phyloP scores from a whole-genome alignment of 805 yeast genomes.

The Dipodascopsis uninucleata region DNA sequence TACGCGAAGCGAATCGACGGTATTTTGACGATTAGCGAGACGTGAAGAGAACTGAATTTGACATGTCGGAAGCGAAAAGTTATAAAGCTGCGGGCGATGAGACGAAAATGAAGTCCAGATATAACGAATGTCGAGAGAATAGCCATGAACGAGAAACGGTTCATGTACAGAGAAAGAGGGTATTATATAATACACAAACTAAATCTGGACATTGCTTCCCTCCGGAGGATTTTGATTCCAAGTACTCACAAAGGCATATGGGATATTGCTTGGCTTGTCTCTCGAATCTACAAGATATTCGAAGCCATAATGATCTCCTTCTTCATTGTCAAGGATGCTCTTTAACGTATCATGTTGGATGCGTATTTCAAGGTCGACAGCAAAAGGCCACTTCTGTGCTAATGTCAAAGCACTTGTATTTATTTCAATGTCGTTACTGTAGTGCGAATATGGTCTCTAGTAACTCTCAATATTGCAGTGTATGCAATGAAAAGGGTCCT shows the following conservation, averaged over 20 bases:
- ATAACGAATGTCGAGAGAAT: too few relatives aligned
- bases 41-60: too few relatives aligned
- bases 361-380: neutral
- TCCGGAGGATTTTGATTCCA: slow-evolving; percentile 2
- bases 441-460: neutral
- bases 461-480: slow-evolving; percentile 12
- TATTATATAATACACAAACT: too few relatives aligned
- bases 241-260: slow-evolving; percentile 13
- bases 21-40: too few relatives aligned
- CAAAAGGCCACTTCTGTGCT: neutral
- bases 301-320: slow-evolving; percentile 3
- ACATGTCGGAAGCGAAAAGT: too few relatives aligned
- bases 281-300: slow-evolving; percentile 4
- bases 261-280: slow-evolving; percentile 10
- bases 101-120: too few relatives aligned
- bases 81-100: too few relatives aligned
- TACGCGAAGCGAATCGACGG: too few relatives aligned
- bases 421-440: slow-evolving; percentile 16
- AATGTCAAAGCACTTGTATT: slow-evolving; percentile 5
- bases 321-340: slow-evolving; percentile 25
- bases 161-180: too few relatives aligned
- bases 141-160: too few relatives aligned
- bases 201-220: too few relatives aligned
- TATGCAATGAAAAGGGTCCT: slow-evolving; percentile 6
- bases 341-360: slow-evolving; percentile 14